Evolutionary conservation across 2,329 filamentous ascomycete genomes (phyloP), one percentile per base, ranked within the genome.

Genomic region (Leptographium radiaticola): DNA sequence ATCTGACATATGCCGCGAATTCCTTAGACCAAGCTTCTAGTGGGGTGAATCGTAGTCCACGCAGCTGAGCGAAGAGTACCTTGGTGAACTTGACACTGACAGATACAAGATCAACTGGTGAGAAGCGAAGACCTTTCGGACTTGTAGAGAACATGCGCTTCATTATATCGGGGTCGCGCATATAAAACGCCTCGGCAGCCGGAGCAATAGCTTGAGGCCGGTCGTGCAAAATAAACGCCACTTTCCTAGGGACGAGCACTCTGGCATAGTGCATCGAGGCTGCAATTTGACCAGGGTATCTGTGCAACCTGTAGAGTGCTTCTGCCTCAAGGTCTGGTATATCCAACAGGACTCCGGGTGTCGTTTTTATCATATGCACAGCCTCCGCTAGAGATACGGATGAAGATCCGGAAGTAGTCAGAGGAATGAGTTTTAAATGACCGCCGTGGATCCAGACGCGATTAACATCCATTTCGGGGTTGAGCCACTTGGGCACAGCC

Each of bases 151-250:
- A 71, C 4, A 95, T 71, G 1, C 83, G 79, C 53, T 84, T 84
- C 45, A 96, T 68, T 0, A 84, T 76, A 55, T 89, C 75, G 0
- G 89, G 84, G 62, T 97, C 90, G 57, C 93, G 83, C 15, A 95
- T 76, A 66, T 97, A 97, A 67, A 98, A 97, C 1, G 86, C 83
- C 67, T 98, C 94, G 3, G 91, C 80, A 1, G 89, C 89, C 0
- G 89, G 82, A 2, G 89, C 84, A 55, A 97, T 82, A 56, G 86
- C 83, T 16, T 83, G 78, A 0, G 90, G 87, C 25, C 83, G 80
- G 45, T 79, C 71, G 61, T 91, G 86, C 2, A 98, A 71, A 40
- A 97, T 74, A 59, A 84, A 84, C 8, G 89, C 91, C 33, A 95
- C 70, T 60, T 84, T 89, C 55, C 93, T 81, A 0, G 93, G 93